phyloP scores from a whole-genome alignment of 2,329 filamentous ascomycete species.

The Chaetomiaceae sp. region DNA sequence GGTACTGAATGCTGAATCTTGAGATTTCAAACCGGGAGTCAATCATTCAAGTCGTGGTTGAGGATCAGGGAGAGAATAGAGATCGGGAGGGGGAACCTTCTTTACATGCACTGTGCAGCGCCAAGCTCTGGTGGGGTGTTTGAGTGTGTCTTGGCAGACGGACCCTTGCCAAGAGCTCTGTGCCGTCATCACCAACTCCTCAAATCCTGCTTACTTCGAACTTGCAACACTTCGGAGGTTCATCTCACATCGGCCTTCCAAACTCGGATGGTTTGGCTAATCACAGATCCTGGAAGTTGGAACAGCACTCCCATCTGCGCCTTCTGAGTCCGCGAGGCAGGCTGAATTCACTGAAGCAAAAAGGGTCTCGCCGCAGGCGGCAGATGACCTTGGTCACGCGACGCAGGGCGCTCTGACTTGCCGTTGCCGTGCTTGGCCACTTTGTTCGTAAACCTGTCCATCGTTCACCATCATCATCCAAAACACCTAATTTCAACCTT shows the following conservation, averaged over 20 bases:
- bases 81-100: no score
- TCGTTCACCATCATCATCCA: neutral
- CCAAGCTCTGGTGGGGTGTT: no score
- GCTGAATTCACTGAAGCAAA: neutral
- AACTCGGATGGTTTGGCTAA: no score
- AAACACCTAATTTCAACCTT: neutral
- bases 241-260: neutral
- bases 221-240: neutral
- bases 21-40: no score
- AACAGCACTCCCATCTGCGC: neutral
- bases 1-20: no score
- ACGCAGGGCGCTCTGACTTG: constrained; percentile 1
- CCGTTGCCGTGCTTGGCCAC: neutral
- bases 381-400: constrained; percentile 15
- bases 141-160: no score
- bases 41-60: no score
- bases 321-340: neutral
- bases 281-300: no score
- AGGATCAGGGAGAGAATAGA: no score
- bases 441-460: neutral
- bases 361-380: constrained; percentile 4
- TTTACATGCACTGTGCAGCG: no score
- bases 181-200: neutral
- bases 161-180: no score
- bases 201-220: no score